Evolutionary conservation across 345 rosid genomes (phyloP), one percentile per base, ranked within the genome.

Genomic region (Bruguiera sexangula): DNA sequence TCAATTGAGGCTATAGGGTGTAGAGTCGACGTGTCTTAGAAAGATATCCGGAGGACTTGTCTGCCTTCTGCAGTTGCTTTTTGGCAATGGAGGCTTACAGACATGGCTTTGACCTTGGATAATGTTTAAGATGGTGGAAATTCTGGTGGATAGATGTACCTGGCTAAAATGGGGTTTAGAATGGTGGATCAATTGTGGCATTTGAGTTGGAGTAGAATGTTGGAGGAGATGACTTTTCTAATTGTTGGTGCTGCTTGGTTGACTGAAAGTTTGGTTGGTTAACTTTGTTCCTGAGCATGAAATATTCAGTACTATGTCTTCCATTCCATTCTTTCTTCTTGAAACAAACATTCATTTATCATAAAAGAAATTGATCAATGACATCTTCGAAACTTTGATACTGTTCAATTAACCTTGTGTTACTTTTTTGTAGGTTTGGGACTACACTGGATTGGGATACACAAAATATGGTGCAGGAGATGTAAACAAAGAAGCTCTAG

Each of bases 381-480:
- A 39, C n/a, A 18, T 67, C 68, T 37, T 22, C 30, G 16, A 26
- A n/a, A 26, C 18, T 21, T 39, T n/a, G 50, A 39, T 60, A 31
- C 43, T 57, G 18, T 59, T 66, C 65, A 64, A 48, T 43, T 48
- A 21, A 19, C 54, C 24, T 43, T 26, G 10, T 32, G 50, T 3
- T 43, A 43, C 19, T 13, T 13, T 82, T 65, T 50, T 77, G 59
- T 75, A 91, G 98, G 97, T 91, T 39, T 91, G 98, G 98, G 98
- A 94, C 79, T 87, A 91, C 82, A 89, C 98, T 53, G 97, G 98
- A 79, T 77, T 88, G 66, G 97, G 96, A 74, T 94, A 82, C 75
- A 84, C 96, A 74, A 84, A 80, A 79, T 94, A 91, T 73, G 75
- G 78, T 82, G 93, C 98, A 59, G 87, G 82, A 71, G 97, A 94